A percentile compares a stretch with the other conserved stretches of the same genome.
These are phyloP conservation scores for Fistulifera pelliculosa DNA, from an alignment of 108 stramenopile species.

Conservation along the genomic window DNA sequence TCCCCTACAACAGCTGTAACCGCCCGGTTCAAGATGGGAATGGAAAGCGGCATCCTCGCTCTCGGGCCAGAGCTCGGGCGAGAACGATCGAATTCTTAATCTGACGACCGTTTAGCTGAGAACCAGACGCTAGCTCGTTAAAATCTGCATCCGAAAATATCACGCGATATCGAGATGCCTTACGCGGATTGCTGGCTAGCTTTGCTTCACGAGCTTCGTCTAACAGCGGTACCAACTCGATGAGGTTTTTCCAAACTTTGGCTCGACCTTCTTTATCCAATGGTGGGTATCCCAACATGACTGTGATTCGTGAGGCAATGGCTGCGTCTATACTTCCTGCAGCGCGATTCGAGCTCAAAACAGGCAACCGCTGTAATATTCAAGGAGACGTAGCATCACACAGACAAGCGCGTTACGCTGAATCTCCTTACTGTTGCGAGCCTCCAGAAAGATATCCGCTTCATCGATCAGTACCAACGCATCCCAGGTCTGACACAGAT, in stretches of 20 bases:
- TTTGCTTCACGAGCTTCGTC: slow-evolving; percentile 11
- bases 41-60: slow-evolving; percentile 46
- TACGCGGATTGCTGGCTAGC: slow-evolving; percentile 20
- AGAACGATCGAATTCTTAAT: slow-evolving; percentile 70
- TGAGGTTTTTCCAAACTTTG: slow-evolving; percentile 57
- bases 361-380: slow-evolving; percentile 60
- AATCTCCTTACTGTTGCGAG: slow-evolving; percentile 48
- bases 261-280: slow-evolving; percentile 36
- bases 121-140: slow-evolving; percentile 27
- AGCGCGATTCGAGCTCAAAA: slow-evolving; percentile 59
- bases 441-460: slow-evolving; percentile 57
- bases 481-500: slow-evolving; percentile 56
- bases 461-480: slow-evolving; percentile 62
- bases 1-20: slow-evolving; percentile 64
- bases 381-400: slow-evolving; percentile 61
- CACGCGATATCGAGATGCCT: slow-evolving; percentile 35
- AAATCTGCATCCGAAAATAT: slow-evolving; percentile 32
- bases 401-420: slow-evolving; percentile 55
- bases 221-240: slow-evolving; percentile 40
- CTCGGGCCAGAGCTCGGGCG: slow-evolving; percentile 57
- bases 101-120: slow-evolving; percentile 56
- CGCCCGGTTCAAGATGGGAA: slow-evolving; percentile 40
- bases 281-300: slow-evolving; percentile 52
- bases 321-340: slow-evolving; percentile 52
- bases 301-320: slow-evolving; percentile 58